Conservation (phyloP, 306 rosid species). For the Phaseolus lunatus region DNA sequence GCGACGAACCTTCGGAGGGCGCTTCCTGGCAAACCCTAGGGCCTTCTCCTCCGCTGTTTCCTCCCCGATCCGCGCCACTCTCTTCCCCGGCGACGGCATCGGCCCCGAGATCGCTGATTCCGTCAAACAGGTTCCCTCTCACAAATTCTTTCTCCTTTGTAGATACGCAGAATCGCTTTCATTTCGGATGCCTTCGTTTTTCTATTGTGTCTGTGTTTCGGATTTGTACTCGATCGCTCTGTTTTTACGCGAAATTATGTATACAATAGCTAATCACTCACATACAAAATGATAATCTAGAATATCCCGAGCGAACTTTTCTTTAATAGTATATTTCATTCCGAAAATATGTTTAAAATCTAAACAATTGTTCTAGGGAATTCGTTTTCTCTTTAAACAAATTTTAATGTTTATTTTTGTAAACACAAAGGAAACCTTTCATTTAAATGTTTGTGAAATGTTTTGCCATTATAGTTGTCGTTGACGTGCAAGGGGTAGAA, state of each 20-base stretch:
- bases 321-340: background rate
- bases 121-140: conserved; percentile 75
- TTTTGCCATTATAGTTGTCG: background rate
- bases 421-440: background rate
- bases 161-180: background rate
- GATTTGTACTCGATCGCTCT: background rate
- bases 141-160: background rate
- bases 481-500: background rate
- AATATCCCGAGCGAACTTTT: background rate
- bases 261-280: background rate
- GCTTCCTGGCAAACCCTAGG: conserved; percentile 57
- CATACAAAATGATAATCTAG: background rate
- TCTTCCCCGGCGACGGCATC: conserved; percentile 97
- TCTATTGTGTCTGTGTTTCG: background rate
- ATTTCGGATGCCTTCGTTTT: background rate
- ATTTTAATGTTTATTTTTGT: background rate
- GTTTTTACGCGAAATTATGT: background rate
- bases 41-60: conserved; percentile 66
- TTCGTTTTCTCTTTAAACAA: background rate
- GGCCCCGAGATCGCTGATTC: conserved; percentile 98
- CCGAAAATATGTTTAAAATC: background rate
- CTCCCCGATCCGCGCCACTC: conserved; percentile 85
- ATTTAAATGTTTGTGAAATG: background rate
- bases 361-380: background rate
- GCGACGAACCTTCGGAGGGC: conserved; percentile 74